Conservation (phyloP, 768 basidiomycete genomes). For the Hypholoma sublateritium region DNA sequence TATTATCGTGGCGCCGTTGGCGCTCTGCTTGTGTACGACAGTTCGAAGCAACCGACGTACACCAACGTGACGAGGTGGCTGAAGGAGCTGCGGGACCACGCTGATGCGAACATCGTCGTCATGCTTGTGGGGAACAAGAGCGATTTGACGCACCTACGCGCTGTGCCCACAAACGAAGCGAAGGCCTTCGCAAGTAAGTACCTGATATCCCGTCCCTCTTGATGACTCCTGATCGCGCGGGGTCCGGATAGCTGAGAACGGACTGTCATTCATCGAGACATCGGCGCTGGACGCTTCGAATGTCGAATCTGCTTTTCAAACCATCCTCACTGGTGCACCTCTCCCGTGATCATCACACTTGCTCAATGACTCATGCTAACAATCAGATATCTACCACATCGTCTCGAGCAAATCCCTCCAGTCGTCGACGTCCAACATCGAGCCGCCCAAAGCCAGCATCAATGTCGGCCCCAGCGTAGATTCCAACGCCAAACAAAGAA, state of each 20-base stretch:
- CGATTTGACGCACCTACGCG: constrained; percentile 96
- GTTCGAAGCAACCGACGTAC: constrained; percentile 92
- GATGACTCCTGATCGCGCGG: neutral
- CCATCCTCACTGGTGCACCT: constrained; percentile 81
- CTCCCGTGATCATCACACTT: neutral
- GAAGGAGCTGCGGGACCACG: constrained; percentile 95
- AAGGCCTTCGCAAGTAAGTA: constrained; percentile 83
- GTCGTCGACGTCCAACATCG: constrained; percentile 74
- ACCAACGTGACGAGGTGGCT: constrained; percentile 94
- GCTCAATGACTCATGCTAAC: neutral
- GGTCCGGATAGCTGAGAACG: constrained; percentile 70
- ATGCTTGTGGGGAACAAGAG: constrained; percentile 99
- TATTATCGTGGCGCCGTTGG: constrained; percentile 99
- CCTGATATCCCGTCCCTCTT: constrained; percentile 3
- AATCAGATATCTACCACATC: constrained; percentile 92
- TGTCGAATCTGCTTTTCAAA: constrained; percentile 97
- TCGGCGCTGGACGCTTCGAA: constrained; percentile 99
- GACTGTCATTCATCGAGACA: constrained; percentile 95
- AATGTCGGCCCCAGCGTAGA: constrained; percentile 76
- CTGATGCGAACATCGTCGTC: constrained; percentile 90
- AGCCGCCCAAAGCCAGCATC: constrained; percentile 84
- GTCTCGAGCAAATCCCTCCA: constrained; percentile 96
- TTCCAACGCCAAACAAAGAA: constrained; percentile 50
- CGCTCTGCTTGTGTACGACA: constrained; percentile 91
- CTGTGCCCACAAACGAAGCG: constrained; percentile 97